Conservation (phyloP, 1,284 basidiomycete species). For the Bjerkandera adusta region DNA sequence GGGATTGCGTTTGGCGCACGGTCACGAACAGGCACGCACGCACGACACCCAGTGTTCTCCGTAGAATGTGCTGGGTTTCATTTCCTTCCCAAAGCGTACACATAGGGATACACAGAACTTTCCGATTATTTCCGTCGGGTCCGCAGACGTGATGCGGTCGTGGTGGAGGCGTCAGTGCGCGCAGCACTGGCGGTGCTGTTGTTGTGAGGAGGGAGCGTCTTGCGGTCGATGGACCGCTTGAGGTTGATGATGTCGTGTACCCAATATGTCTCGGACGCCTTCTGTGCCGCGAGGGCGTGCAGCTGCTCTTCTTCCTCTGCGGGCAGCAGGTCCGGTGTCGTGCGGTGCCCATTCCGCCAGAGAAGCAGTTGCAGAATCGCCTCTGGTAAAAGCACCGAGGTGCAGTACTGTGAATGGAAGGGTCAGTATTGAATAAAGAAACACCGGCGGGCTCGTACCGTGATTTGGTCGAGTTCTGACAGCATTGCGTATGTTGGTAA, state of each 20-base stretch:
- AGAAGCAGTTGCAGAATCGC: slow-evolving; percentile 65
- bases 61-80: too few relatives aligned
- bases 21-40: too few relatives aligned
- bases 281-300: slow-evolving; percentile 43
- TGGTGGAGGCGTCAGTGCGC: too few relatives aligned
- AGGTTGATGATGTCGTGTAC: slow-evolving; percentile 56
- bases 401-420: slow-evolving; percentile 53
- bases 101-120: too few relatives aligned
- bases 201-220: slow-evolving; percentile 25
- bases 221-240: slow-evolving; percentile 24
- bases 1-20: too few relatives aligned
- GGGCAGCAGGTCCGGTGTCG: slow-evolving; percentile 42
- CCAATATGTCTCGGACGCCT: slow-evolving; percentile 59
- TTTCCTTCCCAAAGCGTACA: too few relatives aligned
- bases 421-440: slow-evolving; percentile 1
- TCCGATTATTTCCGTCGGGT: slow-evolving; percentile 4
- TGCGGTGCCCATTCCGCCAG: slow-evolving; percentile 62
- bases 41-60: too few relatives aligned
- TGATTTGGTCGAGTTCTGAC: slow-evolving; percentile 51
- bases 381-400: slow-evolving; percentile 67
- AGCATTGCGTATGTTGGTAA: slow-evolving; percentile 47
- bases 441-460: slow-evolving; percentile 37
- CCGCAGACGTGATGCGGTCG: not conserved
- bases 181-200: too few relatives aligned
- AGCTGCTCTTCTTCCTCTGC: slow-evolving; percentile 53